Evolutionary conservation across 1,139 yeast species (phyloP).

Genomic region (Pneumocystis jirovecii): DNA sequence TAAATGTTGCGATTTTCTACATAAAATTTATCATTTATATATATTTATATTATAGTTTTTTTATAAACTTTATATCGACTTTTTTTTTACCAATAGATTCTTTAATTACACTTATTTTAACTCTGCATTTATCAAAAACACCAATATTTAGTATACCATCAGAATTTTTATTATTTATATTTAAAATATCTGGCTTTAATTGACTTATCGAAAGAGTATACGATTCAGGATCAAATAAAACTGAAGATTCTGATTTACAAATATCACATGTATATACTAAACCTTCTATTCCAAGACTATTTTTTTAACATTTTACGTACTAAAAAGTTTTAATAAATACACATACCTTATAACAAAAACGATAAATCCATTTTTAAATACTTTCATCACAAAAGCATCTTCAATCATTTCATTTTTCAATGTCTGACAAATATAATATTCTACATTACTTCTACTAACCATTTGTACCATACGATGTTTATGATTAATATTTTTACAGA

Average conservation of each 20-base stretch:
- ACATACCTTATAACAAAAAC: constrained; percentile 73
- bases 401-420: constrained; percentile 66
- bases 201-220: constrained; percentile 47
- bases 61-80: background rate
- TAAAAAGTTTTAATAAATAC: background rate
- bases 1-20: background rate
- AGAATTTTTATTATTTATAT: background rate
- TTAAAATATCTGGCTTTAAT: constrained; percentile 19
- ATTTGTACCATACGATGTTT: constrained; percentile 97
- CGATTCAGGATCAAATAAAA: constrained; percentile 61
- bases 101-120: constrained; percentile 16
- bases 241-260: constrained; percentile 46
- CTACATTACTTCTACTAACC: constrained; percentile 96
- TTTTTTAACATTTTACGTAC: background rate
- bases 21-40: background rate
- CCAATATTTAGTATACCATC: background rate
- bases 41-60: background rate
- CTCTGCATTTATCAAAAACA: constrained; percentile 2
- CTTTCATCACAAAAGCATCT: constrained; percentile 84
- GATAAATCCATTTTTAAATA: constrained; percentile 87
- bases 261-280: constrained; percentile 67
- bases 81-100: constrained; percentile 20
- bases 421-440: constrained; percentile 94
- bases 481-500: constrained; percentile 77
- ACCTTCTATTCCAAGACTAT: constrained; percentile 76